These are phyloP conservation scores for Trametes villosa DNA, from an alignment of 768 basidiomycete species.

Conservation along the genomic window DNA sequence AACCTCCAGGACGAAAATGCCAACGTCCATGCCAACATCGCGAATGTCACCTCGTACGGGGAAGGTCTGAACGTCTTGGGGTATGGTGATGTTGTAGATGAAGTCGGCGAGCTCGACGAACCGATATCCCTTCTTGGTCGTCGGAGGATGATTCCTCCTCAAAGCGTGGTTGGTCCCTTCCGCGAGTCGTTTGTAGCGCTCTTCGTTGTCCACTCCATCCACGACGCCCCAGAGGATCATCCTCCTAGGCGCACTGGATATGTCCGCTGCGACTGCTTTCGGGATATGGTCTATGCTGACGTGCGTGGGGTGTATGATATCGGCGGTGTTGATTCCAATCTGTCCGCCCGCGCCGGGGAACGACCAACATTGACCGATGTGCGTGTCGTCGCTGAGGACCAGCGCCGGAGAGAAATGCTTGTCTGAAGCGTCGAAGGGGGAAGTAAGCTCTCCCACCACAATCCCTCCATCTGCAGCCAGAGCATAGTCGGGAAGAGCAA, in stretches of 20 bases:
- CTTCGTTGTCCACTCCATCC: no score
- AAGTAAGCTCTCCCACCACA: not conserved
- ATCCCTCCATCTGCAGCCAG: not conserved
- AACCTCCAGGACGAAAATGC: no score
- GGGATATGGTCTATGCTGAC: slow-evolving; percentile 10
- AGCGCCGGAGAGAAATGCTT: not conserved
- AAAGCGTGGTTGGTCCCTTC: no score
- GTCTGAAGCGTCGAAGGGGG: not conserved
- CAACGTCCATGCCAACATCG: no score
- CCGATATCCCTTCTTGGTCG: no score
- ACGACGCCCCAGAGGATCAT: slow-evolving; percentile 4
- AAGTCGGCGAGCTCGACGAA: no score
- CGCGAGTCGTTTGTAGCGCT: no score
- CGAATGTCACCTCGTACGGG: no score
- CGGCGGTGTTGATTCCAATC: not conserved
- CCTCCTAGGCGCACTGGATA: not conserved
- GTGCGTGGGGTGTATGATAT: slow-evolving; percentile 1
- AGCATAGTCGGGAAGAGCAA: slow-evolving; percentile 6
- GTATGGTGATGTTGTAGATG: no score
- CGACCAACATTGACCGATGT: not conserved
- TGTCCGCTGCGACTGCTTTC: not conserved
- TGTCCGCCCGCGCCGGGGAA: not conserved
- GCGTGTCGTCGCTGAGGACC: not conserved
- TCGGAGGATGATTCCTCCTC: no score
- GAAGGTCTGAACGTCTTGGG: no score